Base-by-base conservation (phyloP, 1,284 basidiomycete genomes). In the Flammula alnicola region DNA sequence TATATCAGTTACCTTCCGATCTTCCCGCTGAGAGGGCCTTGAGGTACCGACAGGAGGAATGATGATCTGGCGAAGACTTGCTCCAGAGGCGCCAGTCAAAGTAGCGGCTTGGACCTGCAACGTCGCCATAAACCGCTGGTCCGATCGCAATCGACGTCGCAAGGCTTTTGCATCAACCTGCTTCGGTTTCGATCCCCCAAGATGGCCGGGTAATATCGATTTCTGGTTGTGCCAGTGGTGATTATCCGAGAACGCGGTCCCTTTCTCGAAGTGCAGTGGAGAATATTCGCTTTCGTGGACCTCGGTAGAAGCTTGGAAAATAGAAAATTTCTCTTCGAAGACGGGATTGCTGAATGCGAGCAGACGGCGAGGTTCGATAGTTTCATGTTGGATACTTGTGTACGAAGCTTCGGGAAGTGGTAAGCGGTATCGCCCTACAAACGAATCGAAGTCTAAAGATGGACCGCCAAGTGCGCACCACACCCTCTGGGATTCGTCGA, bases 91-190 rank as follows among this genome's bases (percentile, higher is more conserved):
- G 0, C 86, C 85, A 0, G 81, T 84, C 49, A 88, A 60, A 1
- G 83, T 83, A 32, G 75, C 76, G 5, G 86, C 84, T 37, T 82
- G 81, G 49, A 72, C 67, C 51, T 84, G 81, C 50, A 88, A 57
- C 12, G 59, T 68, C 20, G 72, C 66, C 78, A 84, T 84, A 62
- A 79, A 80, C 2, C 74, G 65, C 57, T 88, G 86, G 12, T 82
- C 72, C 14, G 61, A 59, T 12, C 69, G 66, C 38, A 82, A 66
- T 39, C 61, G 64, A 52, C 5, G 41, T 32, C 17, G 40, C 7
- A 66, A 71, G 50, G 49, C 65, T 27, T 73, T 70, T 43, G 70
- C 64, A 63, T 70, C 61, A 51, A 63, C 72, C 16, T 66, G 68
- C 43, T 49, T 27, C 3, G 63, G 61, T 52, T 69, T 58, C 9